Percentiles rank a stretch among this genome's conserved stretches.
Conservation (phyloP, 1,284 basidiomycete genomes). For the Irpex sp. region DNA sequence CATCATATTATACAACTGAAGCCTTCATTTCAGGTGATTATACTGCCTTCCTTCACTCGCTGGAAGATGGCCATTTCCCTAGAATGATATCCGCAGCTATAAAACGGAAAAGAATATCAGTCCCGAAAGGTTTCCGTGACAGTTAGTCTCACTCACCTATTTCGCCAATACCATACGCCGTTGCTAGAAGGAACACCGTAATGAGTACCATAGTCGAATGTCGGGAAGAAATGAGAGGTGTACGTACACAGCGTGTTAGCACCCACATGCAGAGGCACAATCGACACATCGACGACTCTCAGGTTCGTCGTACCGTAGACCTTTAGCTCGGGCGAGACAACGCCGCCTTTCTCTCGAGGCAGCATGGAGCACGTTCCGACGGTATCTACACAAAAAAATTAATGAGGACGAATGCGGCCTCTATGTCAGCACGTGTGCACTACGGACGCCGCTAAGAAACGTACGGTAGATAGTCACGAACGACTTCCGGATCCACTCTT, state of each 20-base stretch:
- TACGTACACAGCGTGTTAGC: conserved; percentile 8
- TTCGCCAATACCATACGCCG: neutral
- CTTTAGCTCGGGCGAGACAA: conserved; percentile 27
- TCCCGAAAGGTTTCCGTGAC: no score
- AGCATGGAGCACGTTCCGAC: conserved; percentile 32
- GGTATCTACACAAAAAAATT: conserved; percentile 11
- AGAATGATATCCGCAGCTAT: neutral
- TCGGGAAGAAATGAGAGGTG: neutral
- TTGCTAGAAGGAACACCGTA: neutral
- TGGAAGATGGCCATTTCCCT: neutral
- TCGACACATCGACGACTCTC: conserved; percentile 22
- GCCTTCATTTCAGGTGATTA: no score
- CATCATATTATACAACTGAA: no score
- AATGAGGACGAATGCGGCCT: no score
- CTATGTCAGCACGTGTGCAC: neutral
- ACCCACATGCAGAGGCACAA: conserved; percentile 16
- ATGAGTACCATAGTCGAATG: no score
- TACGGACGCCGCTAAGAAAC: neutral
- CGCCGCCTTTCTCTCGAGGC: conserved; percentile 42
- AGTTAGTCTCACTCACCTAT: neutral
- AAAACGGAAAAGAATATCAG: neutral
- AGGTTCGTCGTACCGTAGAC: conserved; percentile 25
- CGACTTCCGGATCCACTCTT: conserved; percentile 1
- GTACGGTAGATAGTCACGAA: conserved; percentile 1
- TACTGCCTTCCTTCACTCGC: no score